Percentiles rank a stretch among this genome's conserved stretches.
Conservation (phyloP, 106 monocot genomes). For the Dioscorea alata region DNA sequence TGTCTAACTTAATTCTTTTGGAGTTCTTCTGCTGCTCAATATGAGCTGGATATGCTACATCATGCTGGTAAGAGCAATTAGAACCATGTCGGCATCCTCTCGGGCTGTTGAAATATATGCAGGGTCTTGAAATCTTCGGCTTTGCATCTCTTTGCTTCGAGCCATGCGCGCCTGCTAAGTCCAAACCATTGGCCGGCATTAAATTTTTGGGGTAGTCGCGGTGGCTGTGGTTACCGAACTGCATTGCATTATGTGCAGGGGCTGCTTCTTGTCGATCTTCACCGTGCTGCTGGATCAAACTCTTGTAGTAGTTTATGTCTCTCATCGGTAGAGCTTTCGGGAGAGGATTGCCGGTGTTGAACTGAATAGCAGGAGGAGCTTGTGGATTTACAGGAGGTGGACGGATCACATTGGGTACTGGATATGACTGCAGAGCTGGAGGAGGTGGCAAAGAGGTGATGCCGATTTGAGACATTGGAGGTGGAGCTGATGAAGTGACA, state of each 20-base stretch:
- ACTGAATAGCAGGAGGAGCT: not conserved
- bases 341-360: not conserved
- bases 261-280: constrained; percentile 38
- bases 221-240: constrained; percentile 3
- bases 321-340: constrained; percentile 9
- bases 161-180: constrained; percentile 2
- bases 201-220: constrained; percentile 2
- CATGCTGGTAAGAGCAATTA: constrained; percentile 65
- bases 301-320: constrained; percentile 58
- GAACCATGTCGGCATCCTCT: constrained; percentile 70
- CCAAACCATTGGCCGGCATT: not conserved
- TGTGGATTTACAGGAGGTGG: constrained; percentile 4
- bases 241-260: constrained; percentile 10
- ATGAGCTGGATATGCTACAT: constrained; percentile 22
- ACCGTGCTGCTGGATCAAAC: constrained; percentile 72
- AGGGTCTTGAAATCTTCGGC: constrained; percentile 40
- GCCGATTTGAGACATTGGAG: not conserved
- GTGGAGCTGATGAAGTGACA: constrained; percentile 1
- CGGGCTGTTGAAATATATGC: constrained; percentile 64
- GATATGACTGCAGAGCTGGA: not conserved
- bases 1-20: constrained; percentile 74
- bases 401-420: not conserved
- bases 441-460: not conserved
- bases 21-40: constrained; percentile 21
- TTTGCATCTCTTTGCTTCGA: constrained; percentile 19